Conservation (phyloP, 305 asterid species). For the Caryopteris hybrid region DNA sequence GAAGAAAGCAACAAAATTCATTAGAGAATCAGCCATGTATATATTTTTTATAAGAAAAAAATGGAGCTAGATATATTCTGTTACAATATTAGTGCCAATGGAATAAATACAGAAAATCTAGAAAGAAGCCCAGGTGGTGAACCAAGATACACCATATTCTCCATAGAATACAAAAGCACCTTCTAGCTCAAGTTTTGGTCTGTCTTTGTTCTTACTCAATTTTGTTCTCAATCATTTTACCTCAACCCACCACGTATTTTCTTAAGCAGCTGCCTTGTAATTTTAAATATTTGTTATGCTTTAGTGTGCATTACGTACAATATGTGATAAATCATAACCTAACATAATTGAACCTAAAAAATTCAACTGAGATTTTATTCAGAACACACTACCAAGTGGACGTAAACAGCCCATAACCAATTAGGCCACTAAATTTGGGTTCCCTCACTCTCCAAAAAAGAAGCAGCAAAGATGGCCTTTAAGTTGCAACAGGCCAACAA, state of each 20-base stretch:
- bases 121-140: slow-evolving; percentile 5
- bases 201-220: background rate
- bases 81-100: background rate
- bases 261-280: background rate
- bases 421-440: background rate
- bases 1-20: slow-evolving; percentile 9
- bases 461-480: background rate
- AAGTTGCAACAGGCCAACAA: too few relatives aligned
- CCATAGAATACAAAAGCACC: background rate
- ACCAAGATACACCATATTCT: slow-evolving; percentile 1
- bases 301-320: background rate
- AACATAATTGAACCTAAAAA: background rate
- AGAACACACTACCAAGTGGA: background rate
- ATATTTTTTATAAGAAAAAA: too few relatives aligned
- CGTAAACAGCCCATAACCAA: background rate
- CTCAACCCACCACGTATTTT: too few relatives aligned
- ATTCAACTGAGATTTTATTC: background rate
- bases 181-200: background rate
- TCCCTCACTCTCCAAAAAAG: background rate
- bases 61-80: slow-evolving; percentile 7
- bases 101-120: background rate
- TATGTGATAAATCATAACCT: background rate
- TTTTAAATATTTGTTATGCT: background rate
- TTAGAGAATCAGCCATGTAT: too few relatives aligned
- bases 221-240: too few relatives aligned